Base-by-base conservation (phyloP, 1,139 yeast species). In the Debaryomyces sp. region DNA sequence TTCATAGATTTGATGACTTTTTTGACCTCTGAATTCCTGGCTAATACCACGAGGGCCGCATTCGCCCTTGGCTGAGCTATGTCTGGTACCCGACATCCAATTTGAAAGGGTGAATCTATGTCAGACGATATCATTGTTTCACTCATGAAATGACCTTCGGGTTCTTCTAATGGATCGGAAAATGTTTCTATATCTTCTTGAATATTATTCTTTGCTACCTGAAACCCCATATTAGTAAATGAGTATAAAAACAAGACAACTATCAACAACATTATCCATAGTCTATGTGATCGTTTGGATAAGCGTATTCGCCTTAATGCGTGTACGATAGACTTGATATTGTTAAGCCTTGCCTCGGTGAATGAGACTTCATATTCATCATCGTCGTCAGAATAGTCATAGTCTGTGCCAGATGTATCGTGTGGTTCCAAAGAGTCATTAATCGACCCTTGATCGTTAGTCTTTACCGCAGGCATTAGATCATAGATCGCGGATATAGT, bases 1-100 rank as follows among this genome's bases (percentile, higher is more conserved):
- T 74, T 68, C 77, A 91, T 83, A 3, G 94, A 84, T 45, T 77
- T 72, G 3, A 87, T 58, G 2, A 89, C 95, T 4, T 85, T 94
- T 4, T 79, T 75, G 1, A 89, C 56, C 57, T 91, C 97, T 4
- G 78, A 68, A 61, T 91, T 90, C 50, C 96, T 71, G 0, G 96
- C 90, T 46, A 91, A 70, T 58, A 90, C 84, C n/a, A 91, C 89
- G 54, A 91, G 79, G 1, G 92, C 86, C 0, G 96, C 97, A 62
- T 86, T 87, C 29, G 87, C 89, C 44, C 75, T 53, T 32, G 67
- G 70, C 51, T 52, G 56, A 4, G 54, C 40, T 1, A 57, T 48
- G 47, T 68, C 71, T 22, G 70, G 70, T 51, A 72, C 77, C 18
- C 75, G 58, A 60, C 90, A 84, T 0, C 89, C 89, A 24, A 68